A percentile compares a stretch with the other conserved stretches of the same genome.
phyloP scores from a whole-genome alignment of 805 yeast species.

The Pichia kluyveri region DNA sequence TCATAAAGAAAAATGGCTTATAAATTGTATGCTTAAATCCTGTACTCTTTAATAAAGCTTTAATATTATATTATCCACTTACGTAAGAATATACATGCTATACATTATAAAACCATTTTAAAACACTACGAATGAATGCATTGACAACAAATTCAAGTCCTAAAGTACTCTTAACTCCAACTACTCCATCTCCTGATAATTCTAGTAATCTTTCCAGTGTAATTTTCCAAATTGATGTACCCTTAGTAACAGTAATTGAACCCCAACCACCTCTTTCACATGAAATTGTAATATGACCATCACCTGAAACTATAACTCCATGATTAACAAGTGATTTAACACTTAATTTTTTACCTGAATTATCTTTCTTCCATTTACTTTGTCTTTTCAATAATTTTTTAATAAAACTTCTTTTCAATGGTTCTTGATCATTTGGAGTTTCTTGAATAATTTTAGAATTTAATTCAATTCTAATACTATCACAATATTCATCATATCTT shows the following conservation, averaged over 20 bases:
- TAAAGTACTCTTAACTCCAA: not conserved
- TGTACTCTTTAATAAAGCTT: too few relatives aligned
- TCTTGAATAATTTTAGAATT: not conserved
- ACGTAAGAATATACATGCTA: not conserved
- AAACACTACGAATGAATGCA: not conserved
- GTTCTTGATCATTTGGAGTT: not conserved
- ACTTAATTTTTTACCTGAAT: not conserved
- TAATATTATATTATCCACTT: too few relatives aligned
- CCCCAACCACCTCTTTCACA: not conserved
- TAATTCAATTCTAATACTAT: not conserved
- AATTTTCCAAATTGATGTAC: slow-evolving; percentile 17
- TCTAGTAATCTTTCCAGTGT: not conserved
- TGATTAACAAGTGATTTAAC: slow-evolving; percentile 5
- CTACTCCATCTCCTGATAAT: not conserved
- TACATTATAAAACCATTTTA: not conserved
- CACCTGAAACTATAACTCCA: slow-evolving; percentile 3
- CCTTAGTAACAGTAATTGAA: slow-evolving; percentile 16
- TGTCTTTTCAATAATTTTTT: not conserved
- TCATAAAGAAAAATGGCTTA: not conserved
- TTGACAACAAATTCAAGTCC: not conserved
- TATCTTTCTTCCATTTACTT: not conserved
- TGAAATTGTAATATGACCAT: not conserved
- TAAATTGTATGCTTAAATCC: too few relatives aligned
- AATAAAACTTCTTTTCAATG: not conserved
- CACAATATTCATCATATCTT: slow-evolving; percentile 37